A percentile compares a stretch with the other conserved stretches of the same genome.
phyloP scores from a whole-genome alignment of 371 early-diverging fungal genomes.

The Mucor circinelloides region DNA sequence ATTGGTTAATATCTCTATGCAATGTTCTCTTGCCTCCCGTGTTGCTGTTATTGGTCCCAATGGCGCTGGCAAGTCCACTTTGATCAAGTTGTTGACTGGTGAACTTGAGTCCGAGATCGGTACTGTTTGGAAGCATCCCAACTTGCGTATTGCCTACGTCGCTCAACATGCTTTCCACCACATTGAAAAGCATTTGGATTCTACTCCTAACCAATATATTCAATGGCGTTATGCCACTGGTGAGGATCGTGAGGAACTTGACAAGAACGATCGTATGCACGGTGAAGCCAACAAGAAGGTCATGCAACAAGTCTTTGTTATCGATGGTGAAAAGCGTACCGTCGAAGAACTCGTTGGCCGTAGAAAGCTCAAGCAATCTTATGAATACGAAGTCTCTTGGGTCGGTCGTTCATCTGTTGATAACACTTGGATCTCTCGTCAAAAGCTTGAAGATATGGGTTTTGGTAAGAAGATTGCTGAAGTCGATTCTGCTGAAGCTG shows the following conservation, averaged over 20 bases:
- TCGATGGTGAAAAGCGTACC: conserved; percentile 66
- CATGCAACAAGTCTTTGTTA: conserved; percentile 63
- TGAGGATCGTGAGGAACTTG: conserved; percentile 69
- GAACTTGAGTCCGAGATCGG: conserved; percentile 48
- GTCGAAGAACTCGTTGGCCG: conserved; percentile 65
- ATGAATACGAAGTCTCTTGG: conserved; percentile 70
- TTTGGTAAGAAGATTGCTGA: conserved; percentile 68
- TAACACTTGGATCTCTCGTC: conserved; percentile 74
- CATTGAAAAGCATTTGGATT: conserved; percentile 69
- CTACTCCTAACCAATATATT: conserved; percentile 71
- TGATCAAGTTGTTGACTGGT: conserved; percentile 84
- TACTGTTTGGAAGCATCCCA: conserved; percentile 58
- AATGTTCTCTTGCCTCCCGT: conserved; percentile 69
- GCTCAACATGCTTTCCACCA: conserved; percentile 85
- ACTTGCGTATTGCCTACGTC: conserved; percentile 75
- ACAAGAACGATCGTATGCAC: conserved; percentile 65
- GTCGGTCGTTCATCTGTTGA: conserved; percentile 61
- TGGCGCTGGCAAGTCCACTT: conserved; percentile 77
- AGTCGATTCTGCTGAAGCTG: conserved; percentile 69
- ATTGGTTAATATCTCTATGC: conserved; percentile 59
- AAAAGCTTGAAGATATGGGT: conserved; percentile 70
- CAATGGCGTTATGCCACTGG: conserved; percentile 74
- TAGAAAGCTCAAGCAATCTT: conserved; percentile 71
- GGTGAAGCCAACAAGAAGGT: conserved; percentile 65
- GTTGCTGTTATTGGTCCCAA: conserved; percentile 75